Base-by-base conservation (phyloP, 805 yeast species). In the Saccharomycopsis lassenensis region DNA sequence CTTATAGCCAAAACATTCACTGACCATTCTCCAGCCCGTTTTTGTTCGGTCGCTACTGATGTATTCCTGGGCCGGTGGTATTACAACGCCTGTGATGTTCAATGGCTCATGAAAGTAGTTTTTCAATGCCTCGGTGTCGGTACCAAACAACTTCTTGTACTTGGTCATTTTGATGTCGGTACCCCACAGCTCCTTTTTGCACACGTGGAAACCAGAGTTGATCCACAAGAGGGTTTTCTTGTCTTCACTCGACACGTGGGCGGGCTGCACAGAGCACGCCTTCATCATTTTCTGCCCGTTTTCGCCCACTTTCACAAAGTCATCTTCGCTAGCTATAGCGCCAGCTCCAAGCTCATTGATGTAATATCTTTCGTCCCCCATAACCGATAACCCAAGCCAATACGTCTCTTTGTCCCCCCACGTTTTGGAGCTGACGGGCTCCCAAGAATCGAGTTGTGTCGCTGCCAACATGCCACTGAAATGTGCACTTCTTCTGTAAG, bases 401-500 rank as follows among this genome's bases (percentile, higher is more conserved):
- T 74, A 69, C 46, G 75, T 58, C 47, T 76, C 84, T 44, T 76
- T 75, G 44, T 76, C 83, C 15, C 82, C 82, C 68, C 77, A 75
- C 8, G 71, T 60, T 7, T 76, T 67, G 3, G 36, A 1, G 67
- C 70, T 65, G 1, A 67, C 58, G 49, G 18, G 62, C 56, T 14
- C 52, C 54, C 62, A 62, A 12, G 62, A 46, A 37, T 58, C 59
- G 33, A 64, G 36, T 26, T 57, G 55, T 1, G 58, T 43, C 0
- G 72, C 58, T 39, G 67, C 57, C n/a, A 72, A 42, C 2, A 71
- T 51, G 4, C 76, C 72, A 26, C 56, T 49, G 39, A 71, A 70
- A 47, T 75, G 78, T 15, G 55, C 51, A 17, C 52, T 51, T 31
- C 65, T 66, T 44, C 73, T 63, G 12, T 71, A 56, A 1, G 60